Evolutionary conservation across 306 rosid genomes (phyloP), one percentile per base, ranked within the genome.

Genomic region (Aeschynomene evenia): DNA sequence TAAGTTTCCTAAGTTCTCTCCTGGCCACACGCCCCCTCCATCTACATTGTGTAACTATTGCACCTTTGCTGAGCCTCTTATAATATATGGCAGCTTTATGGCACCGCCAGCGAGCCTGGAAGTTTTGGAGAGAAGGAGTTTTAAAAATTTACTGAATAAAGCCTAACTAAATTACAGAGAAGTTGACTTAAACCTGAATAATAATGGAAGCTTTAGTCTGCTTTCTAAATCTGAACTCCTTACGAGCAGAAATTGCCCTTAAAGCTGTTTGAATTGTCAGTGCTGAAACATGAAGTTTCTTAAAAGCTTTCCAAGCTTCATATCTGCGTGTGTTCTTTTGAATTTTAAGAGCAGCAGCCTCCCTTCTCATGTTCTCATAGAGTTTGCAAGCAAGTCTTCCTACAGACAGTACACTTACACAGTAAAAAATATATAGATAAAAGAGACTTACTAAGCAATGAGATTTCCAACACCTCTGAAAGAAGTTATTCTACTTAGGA

Each of bases 91-190:
- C 80, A 59, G 91, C 88, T 84, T 56, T 91, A 72, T 83, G 84
- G 73, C 99, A 89, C 66, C 90, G 86, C 96, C 97, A 95, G 66
- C 85, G 80, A 49, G 97, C 85, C 99, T 95, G 89, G 74, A 82
- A 40, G 51, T 70, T 58, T 81, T 79, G 57, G 14, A 42, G 40
- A 40, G 63, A 64, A 39, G 68, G 56, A 56, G 43, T 50, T 59
- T 63, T 14, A 70, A 71, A 77, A 58, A 75, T 19, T 74, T 55
- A 15, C 23, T 13, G 29, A 40, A 52, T 21, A 28, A 28, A 28
- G 19, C 29, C 13, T 70, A 16, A 29, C 70, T 49, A 57, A 68
- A 46, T 68, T 63, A 63, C 24, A 43, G 18, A 74, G 79, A 63
- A 68, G 58, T 64, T 8, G 12, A 43, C 50, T 37, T 68, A 69